phyloP scores from a whole-genome alignment of 2,329 filamentous ascomycete species.

The Fusarium oxysporum region DNA sequence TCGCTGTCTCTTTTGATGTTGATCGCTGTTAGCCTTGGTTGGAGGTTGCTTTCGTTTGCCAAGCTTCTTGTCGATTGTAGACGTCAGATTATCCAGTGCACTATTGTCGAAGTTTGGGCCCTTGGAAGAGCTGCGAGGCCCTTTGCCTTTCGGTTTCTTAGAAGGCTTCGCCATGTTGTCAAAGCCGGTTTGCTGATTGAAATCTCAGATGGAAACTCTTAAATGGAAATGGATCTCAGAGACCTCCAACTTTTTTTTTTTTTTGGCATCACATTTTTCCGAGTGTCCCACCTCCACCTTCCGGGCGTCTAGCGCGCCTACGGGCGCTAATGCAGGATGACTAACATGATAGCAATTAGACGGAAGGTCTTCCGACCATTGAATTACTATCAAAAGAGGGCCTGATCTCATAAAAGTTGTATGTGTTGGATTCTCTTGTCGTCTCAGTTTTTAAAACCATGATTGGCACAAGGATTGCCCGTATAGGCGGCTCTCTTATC shows the following conservation, averaged over 20 bases:
- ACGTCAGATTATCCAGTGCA: slow-evolving; percentile 65
- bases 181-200: slow-evolving; percentile 16
- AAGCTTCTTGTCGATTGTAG: slow-evolving; percentile 67
- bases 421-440: not conserved
- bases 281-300: slow-evolving; percentile 30
- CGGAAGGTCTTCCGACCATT: slow-evolving; percentile 16
- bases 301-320: slow-evolving; percentile 40
- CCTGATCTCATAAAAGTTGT: not conserved
- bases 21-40: slow-evolving; percentile 49
- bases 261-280: slow-evolving; percentile 32
- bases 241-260: slow-evolving; percentile 43
- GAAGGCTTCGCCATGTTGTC: slow-evolving; percentile 51
- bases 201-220: slow-evolving; percentile 38
- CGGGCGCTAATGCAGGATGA: slow-evolving; percentile 15
- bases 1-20: slow-evolving; percentile 54
- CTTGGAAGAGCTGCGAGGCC: slow-evolving; percentile 40
- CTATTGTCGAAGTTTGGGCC: slow-evolving; percentile 58
- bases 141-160: slow-evolving; percentile 54
- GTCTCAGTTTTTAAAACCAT: slow-evolving; percentile 17
- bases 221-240: slow-evolving; percentile 19
- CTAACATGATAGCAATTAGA: slow-evolving; percentile 12
- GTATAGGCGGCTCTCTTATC: slow-evolving; percentile 14
- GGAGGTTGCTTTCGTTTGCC: slow-evolving; percentile 59
- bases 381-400: slow-evolving; percentile 9
- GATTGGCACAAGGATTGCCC: slow-evolving; percentile 25